Evolutionary conservation across 805 yeast species (phyloP).

Genomic region (Citeromyces nyonsensis): DNA sequence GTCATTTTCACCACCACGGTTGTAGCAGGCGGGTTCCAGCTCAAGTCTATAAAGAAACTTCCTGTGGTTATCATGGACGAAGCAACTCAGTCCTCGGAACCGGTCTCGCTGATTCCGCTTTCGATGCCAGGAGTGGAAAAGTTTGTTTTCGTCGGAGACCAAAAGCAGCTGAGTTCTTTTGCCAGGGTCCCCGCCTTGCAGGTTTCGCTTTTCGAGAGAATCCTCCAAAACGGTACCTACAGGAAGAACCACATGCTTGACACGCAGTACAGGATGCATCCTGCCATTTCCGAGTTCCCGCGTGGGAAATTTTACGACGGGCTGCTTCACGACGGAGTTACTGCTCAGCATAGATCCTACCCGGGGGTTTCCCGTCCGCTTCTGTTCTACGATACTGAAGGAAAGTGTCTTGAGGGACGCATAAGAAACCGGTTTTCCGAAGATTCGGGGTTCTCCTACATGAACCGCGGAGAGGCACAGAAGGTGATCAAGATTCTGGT

Average conservation of each 20-base stretch:
- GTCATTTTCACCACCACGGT: no score
- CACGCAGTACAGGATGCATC: conserved; percentile 94
- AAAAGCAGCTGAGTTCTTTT: conserved; percentile 88
- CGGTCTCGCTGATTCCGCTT: conserved; percentile 80
- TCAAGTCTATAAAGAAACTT: no score
- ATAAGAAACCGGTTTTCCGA: conserved; percentile 77
- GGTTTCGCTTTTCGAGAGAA: conserved; percentile 76
- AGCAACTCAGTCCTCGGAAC: conserved; percentile 88
- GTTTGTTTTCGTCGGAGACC: conserved; percentile 82
- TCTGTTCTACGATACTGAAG: conserved; percentile 76
- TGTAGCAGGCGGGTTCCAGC: no score
- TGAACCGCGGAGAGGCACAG: conserved; percentile 83
- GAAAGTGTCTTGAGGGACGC: conserved; percentile 89
- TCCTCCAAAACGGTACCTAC: no score
- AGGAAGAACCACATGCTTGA: no score
- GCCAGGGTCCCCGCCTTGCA: no score
- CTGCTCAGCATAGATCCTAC: conserved; percentile 52
- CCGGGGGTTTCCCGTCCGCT: conserved; percentile 62
- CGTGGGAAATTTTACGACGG: conserved; percentile 91
- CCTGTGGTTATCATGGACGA: conserved; percentile 82
- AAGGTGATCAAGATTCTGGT: conserved; percentile 72
- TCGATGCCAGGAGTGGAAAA: conserved; percentile 74
- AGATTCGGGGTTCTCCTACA: conserved; percentile 62
- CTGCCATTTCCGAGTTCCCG: conserved; percentile 73
- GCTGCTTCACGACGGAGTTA: conserved; percentile 80